Evolutionary conservation across 1,139 yeast species (phyloP).

Genomic region (Pichia sp.): DNA sequence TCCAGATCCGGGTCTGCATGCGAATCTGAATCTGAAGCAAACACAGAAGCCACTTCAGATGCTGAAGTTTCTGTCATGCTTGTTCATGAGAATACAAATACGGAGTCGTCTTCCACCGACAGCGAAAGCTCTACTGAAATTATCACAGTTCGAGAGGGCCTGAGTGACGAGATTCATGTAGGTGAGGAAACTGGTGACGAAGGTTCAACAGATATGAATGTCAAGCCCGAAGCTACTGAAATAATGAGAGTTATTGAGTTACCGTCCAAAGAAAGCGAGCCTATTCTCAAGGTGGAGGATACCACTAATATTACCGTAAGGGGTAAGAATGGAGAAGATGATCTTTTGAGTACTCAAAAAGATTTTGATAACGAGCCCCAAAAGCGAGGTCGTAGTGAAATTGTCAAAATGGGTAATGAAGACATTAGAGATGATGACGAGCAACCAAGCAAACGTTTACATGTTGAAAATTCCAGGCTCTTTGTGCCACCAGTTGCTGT

Average conservation of each 20-base stretch:
- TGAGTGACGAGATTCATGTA: constrained; percentile 3
- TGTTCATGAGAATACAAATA: background rate
- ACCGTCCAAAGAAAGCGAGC: background rate
- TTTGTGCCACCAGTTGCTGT: constrained; percentile 20
- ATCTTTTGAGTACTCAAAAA: constrained; percentile 9
- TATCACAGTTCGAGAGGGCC: background rate
- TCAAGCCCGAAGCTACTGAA: background rate
- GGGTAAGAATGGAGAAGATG: background rate
- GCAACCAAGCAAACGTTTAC: constrained; percentile 6
- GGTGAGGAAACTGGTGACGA: constrained; percentile 1
- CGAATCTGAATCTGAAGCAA: too few relatives aligned
- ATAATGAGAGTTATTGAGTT: background rate
- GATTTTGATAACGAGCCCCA: background rate
- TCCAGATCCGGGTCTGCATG: too few relatives aligned
- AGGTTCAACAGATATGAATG: background rate
- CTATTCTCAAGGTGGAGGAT: background rate
- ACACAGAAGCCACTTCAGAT: constrained; percentile 12
- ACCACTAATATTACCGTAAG: background rate
- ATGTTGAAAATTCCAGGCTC: constrained; percentile 8
- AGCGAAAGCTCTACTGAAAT: background rate
- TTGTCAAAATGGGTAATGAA: background rate
- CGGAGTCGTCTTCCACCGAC: constrained; percentile 1
- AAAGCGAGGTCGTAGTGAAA: background rate
- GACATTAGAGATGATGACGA: constrained; percentile 1
- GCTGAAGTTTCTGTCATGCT: constrained; percentile 13